Conservation (phyloP, 2,329 filamentous ascomycete genomes). For the Xylaria sp. region DNA sequence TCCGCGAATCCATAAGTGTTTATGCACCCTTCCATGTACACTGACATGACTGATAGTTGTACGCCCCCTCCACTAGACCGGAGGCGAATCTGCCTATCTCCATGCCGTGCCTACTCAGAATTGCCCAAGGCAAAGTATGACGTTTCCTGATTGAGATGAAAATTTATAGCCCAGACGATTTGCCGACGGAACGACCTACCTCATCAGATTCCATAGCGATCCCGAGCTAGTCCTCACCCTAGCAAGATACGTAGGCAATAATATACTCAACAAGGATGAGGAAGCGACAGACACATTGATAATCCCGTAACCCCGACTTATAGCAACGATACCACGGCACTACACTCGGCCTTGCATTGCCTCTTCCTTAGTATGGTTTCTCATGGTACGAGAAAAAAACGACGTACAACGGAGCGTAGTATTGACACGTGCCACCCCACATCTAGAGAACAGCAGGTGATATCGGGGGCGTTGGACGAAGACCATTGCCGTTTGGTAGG, state of each 20-base stretch:
- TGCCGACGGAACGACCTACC: constrained; percentile 14
- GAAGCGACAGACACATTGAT: constrained; percentile 7
- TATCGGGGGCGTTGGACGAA: constrained; percentile 4
- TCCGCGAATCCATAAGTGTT: constrained; percentile 18
- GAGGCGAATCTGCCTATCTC: constrained; percentile 20
- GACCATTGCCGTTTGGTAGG: constrained; percentile 1
- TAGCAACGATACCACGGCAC: constrained; percentile 2
- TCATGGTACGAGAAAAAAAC: constrained; percentile 11
- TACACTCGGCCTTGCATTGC: constrained; percentile 1
- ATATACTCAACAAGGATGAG: constrained; percentile 14
- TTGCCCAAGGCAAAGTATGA: constrained; percentile 28
- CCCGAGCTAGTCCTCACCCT: constrained; percentile 2
- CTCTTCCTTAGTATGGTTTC: not conserved
- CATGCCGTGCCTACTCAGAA: constrained; percentile 8
- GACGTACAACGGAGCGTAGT: constrained; percentile 20
- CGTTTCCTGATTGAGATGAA: constrained; percentile 18
- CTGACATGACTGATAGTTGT: constrained; percentile 28
- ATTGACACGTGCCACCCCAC: constrained; percentile 34
- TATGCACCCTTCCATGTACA: constrained; percentile 29
- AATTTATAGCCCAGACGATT: constrained; percentile 5
- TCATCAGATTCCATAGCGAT: not conserved
- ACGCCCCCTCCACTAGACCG: constrained; percentile 32
- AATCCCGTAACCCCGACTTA: not conserved
- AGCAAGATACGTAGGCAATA: constrained; percentile 2
- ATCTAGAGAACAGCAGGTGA: constrained; percentile 17